A percentile compares a stretch with the other conserved stretches of the same genome.
Evolutionary conservation across 768 basidiomycete genomes (phyloP).

Genomic region (Termitomyces sp.): DNA sequence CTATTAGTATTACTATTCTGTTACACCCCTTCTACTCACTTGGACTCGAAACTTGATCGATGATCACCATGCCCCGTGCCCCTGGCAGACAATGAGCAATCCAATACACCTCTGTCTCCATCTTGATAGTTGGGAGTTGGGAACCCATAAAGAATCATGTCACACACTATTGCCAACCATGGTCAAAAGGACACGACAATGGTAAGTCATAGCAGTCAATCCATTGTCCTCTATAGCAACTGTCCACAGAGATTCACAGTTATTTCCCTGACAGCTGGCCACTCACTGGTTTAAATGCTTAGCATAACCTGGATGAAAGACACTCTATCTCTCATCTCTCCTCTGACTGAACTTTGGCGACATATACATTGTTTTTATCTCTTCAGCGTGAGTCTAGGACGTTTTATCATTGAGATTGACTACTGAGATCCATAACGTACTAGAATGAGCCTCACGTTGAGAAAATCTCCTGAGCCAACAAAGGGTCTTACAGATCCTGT

Average conservation of each 20-base stretch:
- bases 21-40: too few species aligned
- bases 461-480: too few species aligned
- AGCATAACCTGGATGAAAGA: not conserved
- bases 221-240: not conserved
- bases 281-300: not conserved
- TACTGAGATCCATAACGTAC: not conserved
- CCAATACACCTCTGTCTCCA: too few species aligned
- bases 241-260: not conserved
- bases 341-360: not conserved
- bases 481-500: not conserved
- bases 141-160: too few species aligned
- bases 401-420: not conserved
- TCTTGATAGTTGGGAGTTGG: too few species aligned
- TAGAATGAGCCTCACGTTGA: not conserved
- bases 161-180: not conserved
- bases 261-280: not conserved
- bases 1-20: too few species aligned
- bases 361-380: not conserved
- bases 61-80: too few species aligned
- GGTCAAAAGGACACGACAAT: not conserved
- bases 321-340: not conserved
- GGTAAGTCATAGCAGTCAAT: not conserved
- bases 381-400: not conserved
- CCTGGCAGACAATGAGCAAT: too few species aligned
- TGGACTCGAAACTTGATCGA: too few species aligned